Base-by-base conservation (phyloP, 2,329 filamentous ascomycete species). In the Cercospora nicotianae region DNA sequence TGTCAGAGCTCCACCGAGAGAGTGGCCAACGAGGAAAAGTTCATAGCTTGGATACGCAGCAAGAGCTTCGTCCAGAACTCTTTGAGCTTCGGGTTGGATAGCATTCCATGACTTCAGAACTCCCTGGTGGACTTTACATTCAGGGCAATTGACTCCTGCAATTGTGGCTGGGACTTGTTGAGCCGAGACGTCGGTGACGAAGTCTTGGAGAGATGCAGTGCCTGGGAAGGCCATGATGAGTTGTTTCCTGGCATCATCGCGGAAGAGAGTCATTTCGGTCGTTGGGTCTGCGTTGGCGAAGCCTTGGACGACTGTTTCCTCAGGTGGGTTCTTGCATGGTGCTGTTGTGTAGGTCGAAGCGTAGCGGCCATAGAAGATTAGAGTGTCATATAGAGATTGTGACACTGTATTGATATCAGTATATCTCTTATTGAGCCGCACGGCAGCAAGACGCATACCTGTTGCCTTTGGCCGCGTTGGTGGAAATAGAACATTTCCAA, bases 201-300 rank as follows among this genome's bases (percentile, higher is more conserved):
- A 58, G 48, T 69, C 67, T 59, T 64, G 60, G 23, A 67, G 18
- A 16, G 63, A 31, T 23, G 60, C 63, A 9, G 67, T 69, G 36
- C 67, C 67, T 6, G 63, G 67, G 10, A 69, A 69, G n/a, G 67
- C 59, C 26, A 69, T 64, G 45, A 69, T 48, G 36, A 69, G 59
- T 51, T 66, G 51, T 36, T 57, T 58, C 10, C 55, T 28, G 10
- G 39, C 20, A 23, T 68, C 63, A 26, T 68, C 63, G 45, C 67
- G 67, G 59, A 68, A 68, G 28, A 68, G 59, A 3, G 59, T 68
- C 26, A 64, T 64, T 60, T 68, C 58, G 0, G 67, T 68, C 2
- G 60, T 60, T 18, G 63, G 65, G 42, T 61, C 42, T 5, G 59
- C 23, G n/a, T 68, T 66, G 36, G 53, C 26, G 63, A 68, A 68